These are phyloP conservation scores for Closterium sp. DNA, from an alignment of 139 green algal genomes.

Conservation along the genomic window DNA sequence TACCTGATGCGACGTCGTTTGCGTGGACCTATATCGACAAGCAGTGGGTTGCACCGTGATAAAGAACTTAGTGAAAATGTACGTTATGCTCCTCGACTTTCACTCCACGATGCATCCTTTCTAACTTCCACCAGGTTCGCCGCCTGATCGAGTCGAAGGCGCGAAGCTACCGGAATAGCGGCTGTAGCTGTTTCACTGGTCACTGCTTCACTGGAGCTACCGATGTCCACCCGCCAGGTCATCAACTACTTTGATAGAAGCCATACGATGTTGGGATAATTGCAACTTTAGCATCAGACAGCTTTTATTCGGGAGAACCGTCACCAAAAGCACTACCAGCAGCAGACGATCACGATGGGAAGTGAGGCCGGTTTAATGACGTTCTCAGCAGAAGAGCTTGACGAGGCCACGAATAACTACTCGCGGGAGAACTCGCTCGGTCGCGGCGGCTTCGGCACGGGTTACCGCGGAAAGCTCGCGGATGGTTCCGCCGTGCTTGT, in stretches of 20 bases:
- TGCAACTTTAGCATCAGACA: not conserved
- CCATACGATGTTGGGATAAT: not conserved
- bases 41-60: not conserved
- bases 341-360: not conserved
- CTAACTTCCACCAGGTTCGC: not conserved
- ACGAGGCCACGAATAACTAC: conserved; percentile 19
- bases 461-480: not conserved
- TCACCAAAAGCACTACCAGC: not conserved
- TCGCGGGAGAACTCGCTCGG: conserved; percentile 8
- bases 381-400: not conserved
- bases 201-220: too few species aligned
- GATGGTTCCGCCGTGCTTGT: not conserved
- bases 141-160: not conserved
- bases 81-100: not conserved
- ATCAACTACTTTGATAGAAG: not conserved
- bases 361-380: not conserved
- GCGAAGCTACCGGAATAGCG: too few species aligned
- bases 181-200: too few species aligned
- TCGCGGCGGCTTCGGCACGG: conserved; percentile 1
- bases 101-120: not conserved
- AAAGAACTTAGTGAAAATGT: not conserved
- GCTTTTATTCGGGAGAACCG: not conserved
- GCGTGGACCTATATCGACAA: too few species aligned
- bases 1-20: too few species aligned
- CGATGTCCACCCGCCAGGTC: not conserved